Percentiles rank a stretch among this genome's conserved stretches.
phyloP scores from a whole-genome alignment of 1,139 yeast genomes.

The Spencermartinsiella ligniputridi region DNA sequence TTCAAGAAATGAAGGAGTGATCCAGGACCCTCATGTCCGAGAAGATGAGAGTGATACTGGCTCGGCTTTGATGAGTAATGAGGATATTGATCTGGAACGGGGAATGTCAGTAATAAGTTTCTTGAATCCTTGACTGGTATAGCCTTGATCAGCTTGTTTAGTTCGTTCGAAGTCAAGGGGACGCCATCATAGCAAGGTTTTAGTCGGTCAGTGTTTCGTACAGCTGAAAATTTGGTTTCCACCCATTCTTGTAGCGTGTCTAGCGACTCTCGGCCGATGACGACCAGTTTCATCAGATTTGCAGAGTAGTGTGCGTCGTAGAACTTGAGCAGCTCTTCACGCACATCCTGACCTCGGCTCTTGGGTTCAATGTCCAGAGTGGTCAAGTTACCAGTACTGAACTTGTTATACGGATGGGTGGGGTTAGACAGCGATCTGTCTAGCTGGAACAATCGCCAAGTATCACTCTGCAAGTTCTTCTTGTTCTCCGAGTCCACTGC shows the following conservation, averaged over 20 bases:
- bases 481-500: slow-evolving; percentile 97
- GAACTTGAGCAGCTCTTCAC: slow-evolving; percentile 62
- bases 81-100: slow-evolving; percentile 65
- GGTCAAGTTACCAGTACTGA: slow-evolving; percentile 65
- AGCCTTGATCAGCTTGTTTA: slow-evolving; percentile 56
- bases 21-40: slow-evolving; percentile 92
- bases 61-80: slow-evolving; percentile 68
- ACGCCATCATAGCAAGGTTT: slow-evolving; percentile 47
- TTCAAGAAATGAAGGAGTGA: slow-evolving; percentile 70
- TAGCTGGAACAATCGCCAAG: slow-evolving; percentile 84
- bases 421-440: slow-evolving; percentile 71
- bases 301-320: slow-evolving; percentile 58
- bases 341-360: slow-evolving; percentile 51
- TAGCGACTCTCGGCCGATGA: slow-evolving; percentile 76
- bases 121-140: slow-evolving; percentile 81
- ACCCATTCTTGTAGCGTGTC: slow-evolving; percentile 72
- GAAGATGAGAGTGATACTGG: slow-evolving; percentile 66
- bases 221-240: slow-evolving; percentile 56
- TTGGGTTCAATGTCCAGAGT: slow-evolving; percentile 59
- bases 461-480: slow-evolving; percentile 84
- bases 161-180: slow-evolving; percentile 43
- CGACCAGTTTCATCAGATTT: slow-evolving; percentile 80
- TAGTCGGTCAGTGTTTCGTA: slow-evolving; percentile 53
- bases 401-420: slow-evolving; percentile 64
- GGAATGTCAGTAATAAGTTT: slow-evolving; percentile 61